These are phyloP conservation scores for Aspergillus hortae DNA, from an alignment of 2,329 filamentous ascomycete genomes.

Conservation along the genomic window DNA sequence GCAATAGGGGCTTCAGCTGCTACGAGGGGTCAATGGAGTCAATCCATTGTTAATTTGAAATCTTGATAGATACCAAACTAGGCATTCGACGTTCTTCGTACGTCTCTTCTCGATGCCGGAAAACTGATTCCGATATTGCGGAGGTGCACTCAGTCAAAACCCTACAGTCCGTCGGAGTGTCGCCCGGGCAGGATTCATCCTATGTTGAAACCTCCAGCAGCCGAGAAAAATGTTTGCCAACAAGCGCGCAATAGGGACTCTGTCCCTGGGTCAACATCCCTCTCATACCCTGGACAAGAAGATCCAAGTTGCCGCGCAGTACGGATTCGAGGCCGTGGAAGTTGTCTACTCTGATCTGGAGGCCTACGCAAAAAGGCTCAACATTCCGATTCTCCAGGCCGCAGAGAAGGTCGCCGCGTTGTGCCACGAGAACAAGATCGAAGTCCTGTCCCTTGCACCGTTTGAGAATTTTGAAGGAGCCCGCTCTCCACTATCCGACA, in stretches of 20 bases:
- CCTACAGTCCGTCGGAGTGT: neutral
- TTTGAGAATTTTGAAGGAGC: conserved; percentile 40
- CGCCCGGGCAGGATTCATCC: neutral
- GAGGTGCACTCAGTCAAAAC: neutral
- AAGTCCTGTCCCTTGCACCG: conserved; percentile 28
- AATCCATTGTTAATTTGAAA: too few relatives aligned
- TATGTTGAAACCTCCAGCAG: neutral
- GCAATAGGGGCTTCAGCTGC: neutral
- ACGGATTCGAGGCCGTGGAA: conserved; percentile 29
- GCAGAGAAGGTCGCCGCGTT: conserved; percentile 16
- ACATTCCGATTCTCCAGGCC: conserved; percentile 15
- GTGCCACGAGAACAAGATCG: conserved; percentile 17
- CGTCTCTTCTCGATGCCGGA: neutral
- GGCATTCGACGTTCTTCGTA: too few relatives aligned
- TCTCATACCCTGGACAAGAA: conserved; percentile 29
- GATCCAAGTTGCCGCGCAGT: conserved; percentile 22
- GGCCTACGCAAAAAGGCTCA: conserved; percentile 15
- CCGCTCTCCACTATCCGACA: conserved; percentile 19
- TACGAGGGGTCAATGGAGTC: too few relatives aligned
- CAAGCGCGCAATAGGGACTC: conserved; percentile 26
- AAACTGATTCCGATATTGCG: conserved; percentile 1
- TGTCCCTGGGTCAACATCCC: conserved; percentile 28
- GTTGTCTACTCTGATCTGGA: conserved; percentile 30
- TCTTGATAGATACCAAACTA: too few relatives aligned
- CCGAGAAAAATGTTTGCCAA: conserved; percentile 17